Percentiles rank a stretch among this genome's conserved stretches.
These are phyloP conservation scores for Aspergillus sclerotioniger DNA, from an alignment of 495 filamentous ascomycete species.

Conservation along the genomic window DNA sequence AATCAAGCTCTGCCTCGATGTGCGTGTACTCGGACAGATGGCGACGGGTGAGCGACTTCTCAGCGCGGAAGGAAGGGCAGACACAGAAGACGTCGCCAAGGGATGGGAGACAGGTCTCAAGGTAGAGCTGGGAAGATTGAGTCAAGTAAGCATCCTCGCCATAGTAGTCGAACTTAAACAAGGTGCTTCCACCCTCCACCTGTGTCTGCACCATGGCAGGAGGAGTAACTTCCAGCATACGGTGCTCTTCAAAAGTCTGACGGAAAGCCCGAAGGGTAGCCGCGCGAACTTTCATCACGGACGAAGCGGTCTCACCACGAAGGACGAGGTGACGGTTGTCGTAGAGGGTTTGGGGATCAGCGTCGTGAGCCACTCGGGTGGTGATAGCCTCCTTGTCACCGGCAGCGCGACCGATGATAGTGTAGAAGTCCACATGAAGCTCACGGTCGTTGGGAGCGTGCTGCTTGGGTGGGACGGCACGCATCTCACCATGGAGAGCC, in stretches of 20 bases:
- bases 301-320: conserved; percentile 80
- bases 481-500: conserved; percentile 84
- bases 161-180: conserved; percentile 96
- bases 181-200: conserved; percentile 91
- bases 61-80: conserved; percentile 96
- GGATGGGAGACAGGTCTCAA: conserved; percentile 89
- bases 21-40: conserved; percentile 97
- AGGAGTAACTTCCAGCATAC: conserved; percentile 81
- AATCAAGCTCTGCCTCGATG: conserved; percentile 95
- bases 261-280: conserved; percentile 82
- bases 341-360: conserved; percentile 76
- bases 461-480: conserved; percentile 72
- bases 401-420: conserved; percentile 78
- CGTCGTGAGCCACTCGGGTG: conserved; percentile 78
- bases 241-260: conserved; percentile 73
- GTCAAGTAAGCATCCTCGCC: conserved; percentile 91
- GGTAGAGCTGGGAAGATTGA: conserved; percentile 96
- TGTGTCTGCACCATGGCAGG: conserved; percentile 98
- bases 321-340: conserved; percentile 91
- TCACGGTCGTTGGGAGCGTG: conserved; percentile 86
- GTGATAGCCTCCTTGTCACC: conserved; percentile 92
- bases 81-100: conserved; percentile 96
- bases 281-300: conserved; percentile 89
- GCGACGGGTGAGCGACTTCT: conserved; percentile 91
- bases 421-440: conserved; percentile 91